Conservation (phyloP, 768 basidiomycete species). For the Daedalea quercina region DNA sequence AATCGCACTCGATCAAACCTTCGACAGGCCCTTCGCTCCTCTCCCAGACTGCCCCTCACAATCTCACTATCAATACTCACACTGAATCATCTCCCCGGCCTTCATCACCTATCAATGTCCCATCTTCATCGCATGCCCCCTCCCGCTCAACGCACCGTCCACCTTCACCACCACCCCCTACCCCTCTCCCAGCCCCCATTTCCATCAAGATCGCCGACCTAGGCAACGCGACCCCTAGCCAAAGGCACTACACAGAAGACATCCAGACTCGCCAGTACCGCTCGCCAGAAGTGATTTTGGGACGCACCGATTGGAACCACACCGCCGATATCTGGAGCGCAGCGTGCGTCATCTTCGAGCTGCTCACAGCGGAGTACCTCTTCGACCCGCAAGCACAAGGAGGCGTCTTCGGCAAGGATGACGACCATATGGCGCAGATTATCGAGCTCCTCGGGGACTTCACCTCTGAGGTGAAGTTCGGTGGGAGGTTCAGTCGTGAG, state of each 20-base stretch:
- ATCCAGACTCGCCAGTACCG: conserved; percentile 97
- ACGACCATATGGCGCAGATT: conserved; percentile 94
- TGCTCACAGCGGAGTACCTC: conserved; percentile 86
- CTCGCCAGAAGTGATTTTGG: conserved; percentile 89
- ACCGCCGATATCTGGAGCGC: conserved; percentile 89
- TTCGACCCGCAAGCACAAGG: conserved; percentile 86
- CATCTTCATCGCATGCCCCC: conserved; percentile 2
- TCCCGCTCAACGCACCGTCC: conserved; percentile 5
- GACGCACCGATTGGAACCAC: conserved; percentile 79
- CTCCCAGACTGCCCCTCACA: conserved; percentile 28
- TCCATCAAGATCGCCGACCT: conserved; percentile 91
- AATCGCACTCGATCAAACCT: conserved; percentile 8
- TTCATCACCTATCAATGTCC: too few species aligned
- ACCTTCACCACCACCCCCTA: conserved; percentile 7
- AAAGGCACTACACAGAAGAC: conserved; percentile 86
- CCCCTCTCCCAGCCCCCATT: conserved; percentile 38
- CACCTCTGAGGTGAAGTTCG: conserved; percentile 65
- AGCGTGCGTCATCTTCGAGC: conserved; percentile 86
- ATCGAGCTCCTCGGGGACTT: conserved; percentile 87
- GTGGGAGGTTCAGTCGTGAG: conserved; percentile 79
- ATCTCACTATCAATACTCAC: conserved; percentile 12
- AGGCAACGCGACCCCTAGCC: conserved; percentile 91
- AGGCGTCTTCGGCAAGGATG: conserved; percentile 83
- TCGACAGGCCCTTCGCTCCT: conserved; percentile 28
- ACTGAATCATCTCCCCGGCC: neutral